Conservation (phyloP, 2,329 filamentous ascomycete species). For the Venturia pyrina region DNA sequence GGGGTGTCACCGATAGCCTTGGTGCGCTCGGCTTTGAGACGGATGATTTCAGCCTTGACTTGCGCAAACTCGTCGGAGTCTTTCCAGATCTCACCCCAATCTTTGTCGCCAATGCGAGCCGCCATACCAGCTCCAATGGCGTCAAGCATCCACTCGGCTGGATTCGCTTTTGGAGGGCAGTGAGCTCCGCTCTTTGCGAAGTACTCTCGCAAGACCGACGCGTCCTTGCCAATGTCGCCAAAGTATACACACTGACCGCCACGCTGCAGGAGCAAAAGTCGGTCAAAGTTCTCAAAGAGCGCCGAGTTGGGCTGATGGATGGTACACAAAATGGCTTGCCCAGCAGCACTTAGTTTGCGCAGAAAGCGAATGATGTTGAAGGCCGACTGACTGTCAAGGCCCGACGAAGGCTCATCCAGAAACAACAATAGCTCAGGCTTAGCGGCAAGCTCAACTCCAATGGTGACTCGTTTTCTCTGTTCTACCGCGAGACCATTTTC, state of each 20-base stretch:
- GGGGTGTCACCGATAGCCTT: conserved; percentile 34
- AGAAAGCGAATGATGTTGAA: conserved; percentile 72
- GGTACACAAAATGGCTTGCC: conserved; percentile 81
- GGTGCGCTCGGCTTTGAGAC: conserved; percentile 54
- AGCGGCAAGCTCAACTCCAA: conserved; percentile 50
- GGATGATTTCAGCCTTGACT: conserved; percentile 55
- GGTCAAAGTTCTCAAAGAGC: conserved; percentile 81
- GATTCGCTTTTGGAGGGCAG: conserved; percentile 44
- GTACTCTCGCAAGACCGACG: conserved; percentile 54
- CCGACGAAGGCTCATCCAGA: conserved; percentile 69
- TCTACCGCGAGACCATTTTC: conserved; percentile 54
- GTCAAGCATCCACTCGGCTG: conserved; percentile 75
- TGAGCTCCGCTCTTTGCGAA: conserved; percentile 46
- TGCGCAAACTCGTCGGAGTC: conserved; percentile 60
- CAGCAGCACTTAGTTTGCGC: conserved; percentile 66
- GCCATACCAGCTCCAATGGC: conserved; percentile 67
- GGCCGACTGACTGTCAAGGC: conserved; percentile 61
- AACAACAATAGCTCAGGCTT: conserved; percentile 67
- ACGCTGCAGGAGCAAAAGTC: conserved; percentile 65
- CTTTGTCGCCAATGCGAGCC: conserved; percentile 50
- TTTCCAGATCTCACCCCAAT: conserved; percentile 74
- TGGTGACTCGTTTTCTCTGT: conserved; percentile 58
- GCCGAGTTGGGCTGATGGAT: conserved; percentile 85
- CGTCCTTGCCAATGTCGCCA: conserved; percentile 71
- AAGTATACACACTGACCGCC: conserved; percentile 81